Conservation (phyloP, 1,139 yeast genomes). For the Nematodospora anomalae region DNA sequence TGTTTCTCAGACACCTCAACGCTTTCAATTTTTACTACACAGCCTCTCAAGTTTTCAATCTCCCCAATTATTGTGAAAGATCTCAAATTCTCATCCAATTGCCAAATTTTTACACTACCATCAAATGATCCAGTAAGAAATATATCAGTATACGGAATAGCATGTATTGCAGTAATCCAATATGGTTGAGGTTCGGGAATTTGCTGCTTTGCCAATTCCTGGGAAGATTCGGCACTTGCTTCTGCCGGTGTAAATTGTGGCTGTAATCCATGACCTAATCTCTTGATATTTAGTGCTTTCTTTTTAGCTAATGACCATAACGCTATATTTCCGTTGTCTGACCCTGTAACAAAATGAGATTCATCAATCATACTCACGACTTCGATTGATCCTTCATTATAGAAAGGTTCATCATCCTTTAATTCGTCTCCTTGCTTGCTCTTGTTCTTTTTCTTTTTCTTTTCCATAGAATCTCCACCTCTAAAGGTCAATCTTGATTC, state of each 20-base stretch:
- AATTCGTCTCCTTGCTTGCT: slow-evolving; percentile 27
- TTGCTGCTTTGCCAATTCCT: slow-evolving; percentile 43
- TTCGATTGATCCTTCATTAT: slow-evolving; percentile 86
- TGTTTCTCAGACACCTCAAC: slow-evolving; percentile 56
- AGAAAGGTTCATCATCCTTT: slow-evolving; percentile 30
- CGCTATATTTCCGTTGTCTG: slow-evolving; percentile 86
- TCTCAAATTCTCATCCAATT: slow-evolving; percentile 57
- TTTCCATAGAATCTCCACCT: slow-evolving; percentile 71
- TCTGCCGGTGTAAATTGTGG: slow-evolving; percentile 46
- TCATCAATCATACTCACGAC: slow-evolving; percentile 91
- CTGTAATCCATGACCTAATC: slow-evolving; percentile 77
- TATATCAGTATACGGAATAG: slow-evolving; percentile 86
- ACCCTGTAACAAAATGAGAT: slow-evolving; percentile 88
- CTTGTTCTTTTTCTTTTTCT: slow-evolving; percentile 39
- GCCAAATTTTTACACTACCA: slow-evolving; percentile 79
- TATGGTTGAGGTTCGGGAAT: slow-evolving; percentile 75
- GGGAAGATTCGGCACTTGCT: slow-evolving; percentile 69
- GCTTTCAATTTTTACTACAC: slow-evolving; percentile 66
- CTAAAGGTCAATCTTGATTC: slow-evolving; percentile 91
- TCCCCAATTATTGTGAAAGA: slow-evolving; percentile 56
- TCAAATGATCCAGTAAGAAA: slow-evolving; percentile 88
- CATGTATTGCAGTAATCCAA: slow-evolving; percentile 79
- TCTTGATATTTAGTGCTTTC: slow-evolving; percentile 71
- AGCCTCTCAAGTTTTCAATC: slow-evolving; percentile 63
- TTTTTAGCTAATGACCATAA: slow-evolving; percentile 90